phyloP scores from a whole-genome alignment of 306 rosid genomes.

The Quercus alba region DNA sequence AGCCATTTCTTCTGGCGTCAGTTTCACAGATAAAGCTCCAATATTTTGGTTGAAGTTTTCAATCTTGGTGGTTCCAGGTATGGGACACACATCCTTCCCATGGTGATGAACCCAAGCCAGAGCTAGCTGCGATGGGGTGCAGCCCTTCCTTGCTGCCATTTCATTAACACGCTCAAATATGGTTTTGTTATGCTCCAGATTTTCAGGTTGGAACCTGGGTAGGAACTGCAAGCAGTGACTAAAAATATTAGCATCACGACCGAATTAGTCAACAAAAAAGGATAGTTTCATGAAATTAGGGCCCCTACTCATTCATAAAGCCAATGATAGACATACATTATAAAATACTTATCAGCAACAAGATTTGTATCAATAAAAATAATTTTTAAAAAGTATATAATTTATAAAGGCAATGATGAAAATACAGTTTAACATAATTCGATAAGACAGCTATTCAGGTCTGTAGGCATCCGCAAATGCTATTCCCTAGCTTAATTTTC shows the following conservation, averaged over 20 bases:
- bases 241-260: neutral
- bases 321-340: too few relatives aligned
- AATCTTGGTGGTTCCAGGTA: slow-evolving; percentile 80
- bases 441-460: too few relatives aligned
- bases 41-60: slow-evolving; percentile 59
- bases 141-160: slow-evolving; percentile 57
- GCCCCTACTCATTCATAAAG: too few relatives aligned
- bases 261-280: too few relatives aligned
- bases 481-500: too few relatives aligned
- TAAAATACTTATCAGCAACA: too few relatives aligned
- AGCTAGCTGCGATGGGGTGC: slow-evolving; percentile 60
- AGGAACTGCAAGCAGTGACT: slow-evolving; percentile 19
- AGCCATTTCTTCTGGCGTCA: slow-evolving; percentile 54
- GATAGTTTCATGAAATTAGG: too few relatives aligned
- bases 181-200: slow-evolving; percentile 49
- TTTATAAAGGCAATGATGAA: neutral
- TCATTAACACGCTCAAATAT: slow-evolving; percentile 56
- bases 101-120: slow-evolving; percentile 71
- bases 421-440: too few relatives aligned
- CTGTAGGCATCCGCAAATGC: too few relatives aligned
- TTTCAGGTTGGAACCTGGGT: slow-evolving; percentile 56
- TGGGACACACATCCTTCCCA: slow-evolving; percentile 62
- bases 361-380: too few relatives aligned
- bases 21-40: slow-evolving; percentile 56
- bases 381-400: neutral